These are phyloP conservation scores for Hypoxylon sp. DNA, from an alignment of 2,329 filamentous ascomycete species.

Conservation along the genomic window DNA sequence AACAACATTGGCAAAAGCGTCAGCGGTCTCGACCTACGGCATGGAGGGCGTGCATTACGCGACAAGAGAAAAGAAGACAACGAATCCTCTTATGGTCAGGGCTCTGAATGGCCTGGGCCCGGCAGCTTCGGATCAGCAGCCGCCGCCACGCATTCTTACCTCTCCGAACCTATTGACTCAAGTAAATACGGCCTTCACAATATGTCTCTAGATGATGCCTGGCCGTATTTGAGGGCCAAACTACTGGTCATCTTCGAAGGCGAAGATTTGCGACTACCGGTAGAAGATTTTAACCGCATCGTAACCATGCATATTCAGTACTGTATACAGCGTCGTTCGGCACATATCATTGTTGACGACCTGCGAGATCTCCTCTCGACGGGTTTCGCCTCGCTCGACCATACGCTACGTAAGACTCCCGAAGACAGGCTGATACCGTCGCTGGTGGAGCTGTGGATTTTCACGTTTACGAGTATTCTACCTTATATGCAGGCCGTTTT, in stretches of 20 bases:
- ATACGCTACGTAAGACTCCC: conserved; percentile 80
- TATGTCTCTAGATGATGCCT: conserved; percentile 82
- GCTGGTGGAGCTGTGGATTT: conserved; percentile 93
- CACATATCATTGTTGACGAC: conserved; percentile 80
- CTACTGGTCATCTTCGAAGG: conserved; percentile 84
- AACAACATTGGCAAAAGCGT: conserved; percentile 83
- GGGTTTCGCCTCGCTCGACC: conserved; percentile 88
- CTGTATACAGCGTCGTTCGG: conserved; percentile 79
- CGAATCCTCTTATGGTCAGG: conserved; percentile 60
- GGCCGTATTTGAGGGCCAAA: conserved; percentile 83
- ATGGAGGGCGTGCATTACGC: conserved; percentile 79
- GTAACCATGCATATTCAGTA: conserved; percentile 84
- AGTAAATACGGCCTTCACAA: conserved; percentile 75
- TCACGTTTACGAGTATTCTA: conserved; percentile 89
- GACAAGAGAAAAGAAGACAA: conserved; percentile 85
- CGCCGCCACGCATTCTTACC: conserved; percentile 61
- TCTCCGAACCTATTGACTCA: conserved; percentile 66
- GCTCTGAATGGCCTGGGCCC: conserved; percentile 66
- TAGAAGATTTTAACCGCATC: conserved; percentile 86
- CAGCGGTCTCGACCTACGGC: conserved; percentile 82
- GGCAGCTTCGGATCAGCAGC: conserved; percentile 64
- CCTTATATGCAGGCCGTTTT: conserved; percentile 98
- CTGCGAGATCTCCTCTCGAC: conserved; percentile 80
- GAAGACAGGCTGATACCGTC: conserved; percentile 92
- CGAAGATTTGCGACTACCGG: conserved; percentile 81